These are phyloP conservation scores for Hydrangea macrophylla DNA, from an alignment of 148 eudicot genomes.

Conservation along the genomic window DNA sequence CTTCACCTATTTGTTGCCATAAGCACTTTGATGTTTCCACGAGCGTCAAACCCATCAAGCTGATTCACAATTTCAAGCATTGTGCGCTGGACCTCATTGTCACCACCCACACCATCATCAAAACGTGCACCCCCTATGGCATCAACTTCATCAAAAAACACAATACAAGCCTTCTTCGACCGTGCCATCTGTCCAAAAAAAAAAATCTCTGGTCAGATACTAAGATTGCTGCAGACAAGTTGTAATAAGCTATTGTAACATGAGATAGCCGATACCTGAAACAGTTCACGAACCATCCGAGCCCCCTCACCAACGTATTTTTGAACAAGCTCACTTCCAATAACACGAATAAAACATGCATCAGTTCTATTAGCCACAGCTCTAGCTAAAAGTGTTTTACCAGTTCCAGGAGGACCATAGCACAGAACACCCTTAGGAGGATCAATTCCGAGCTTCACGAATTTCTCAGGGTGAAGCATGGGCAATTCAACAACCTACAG, in stretches of 20 bases:
- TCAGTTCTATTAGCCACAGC: slow-evolving; percentile 97
- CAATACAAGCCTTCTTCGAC: slow-evolving; percentile 83
- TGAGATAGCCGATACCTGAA: slow-evolving; percentile 53
- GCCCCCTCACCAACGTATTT: slow-evolving; percentile 98
- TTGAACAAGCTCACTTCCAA: slow-evolving; percentile 95
- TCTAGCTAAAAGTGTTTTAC: slow-evolving; percentile 88
- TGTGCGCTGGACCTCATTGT: slow-evolving; percentile 89
- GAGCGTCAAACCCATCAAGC: slow-evolving; percentile 94
- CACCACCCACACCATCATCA: slow-evolving; percentile 91
- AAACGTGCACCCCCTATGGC: slow-evolving; percentile 94
- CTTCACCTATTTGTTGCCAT: slow-evolving; percentile 87
- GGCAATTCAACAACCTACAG: slow-evolving; percentile 93
- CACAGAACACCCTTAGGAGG: slow-evolving; percentile 98
- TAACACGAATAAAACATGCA: slow-evolving; percentile 96
- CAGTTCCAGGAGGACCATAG: slow-evolving; percentile 98
- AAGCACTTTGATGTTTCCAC: slow-evolving; percentile 87
- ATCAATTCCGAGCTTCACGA: slow-evolving; percentile 93
- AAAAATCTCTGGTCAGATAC: neutral
- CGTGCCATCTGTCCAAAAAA: slow-evolving; percentile 93
- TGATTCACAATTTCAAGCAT: slow-evolving; percentile 96
- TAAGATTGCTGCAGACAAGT: neutral
- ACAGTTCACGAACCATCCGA: slow-evolving; percentile 93
- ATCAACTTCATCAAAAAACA: slow-evolving; percentile 91
- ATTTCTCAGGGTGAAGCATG: slow-evolving; percentile 93
- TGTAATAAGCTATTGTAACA: neutral